Evolutionary conservation across 768 basidiomycete species (phyloP).

Genomic region (Clitopilus passeckerianus): DNA sequence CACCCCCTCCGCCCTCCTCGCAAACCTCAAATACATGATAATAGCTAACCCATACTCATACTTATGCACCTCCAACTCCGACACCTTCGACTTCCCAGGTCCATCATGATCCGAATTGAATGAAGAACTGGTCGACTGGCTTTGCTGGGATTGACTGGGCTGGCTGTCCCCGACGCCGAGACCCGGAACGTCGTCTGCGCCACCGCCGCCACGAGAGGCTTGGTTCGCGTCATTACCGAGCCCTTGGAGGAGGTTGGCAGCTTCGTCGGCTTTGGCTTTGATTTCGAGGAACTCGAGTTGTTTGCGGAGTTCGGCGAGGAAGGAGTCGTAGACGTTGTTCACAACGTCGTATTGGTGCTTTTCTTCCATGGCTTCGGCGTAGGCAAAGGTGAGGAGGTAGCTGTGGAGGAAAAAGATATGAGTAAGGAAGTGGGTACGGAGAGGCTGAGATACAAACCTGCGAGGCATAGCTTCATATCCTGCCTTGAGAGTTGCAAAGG

Average conservation of each 20-base stretch:
- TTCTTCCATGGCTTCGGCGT: constrained; percentile 68
- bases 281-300: constrained; percentile 59
- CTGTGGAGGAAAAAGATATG: constrained; percentile 30
- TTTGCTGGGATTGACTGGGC: constrained; percentile 15
- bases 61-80: constrained; percentile 53
- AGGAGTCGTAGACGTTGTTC: constrained; percentile 66
- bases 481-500: constrained; percentile 69
- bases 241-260: constrained; percentile 22
- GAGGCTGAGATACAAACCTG: constrained; percentile 39
- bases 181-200: background rate
- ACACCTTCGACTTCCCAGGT: constrained; percentile 32
- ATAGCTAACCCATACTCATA: constrained; percentile 75
- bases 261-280: constrained; percentile 25
- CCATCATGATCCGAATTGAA: constrained; percentile 54
- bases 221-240: constrained; percentile 1
- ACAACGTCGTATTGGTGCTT: constrained; percentile 58
- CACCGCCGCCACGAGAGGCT: constrained; percentile 3
- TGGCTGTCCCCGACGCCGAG: background rate
- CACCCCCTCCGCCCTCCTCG: constrained; percentile 81
- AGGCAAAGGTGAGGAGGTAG: constrained; percentile 87
- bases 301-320: constrained; percentile 59
- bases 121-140: constrained; percentile 33
- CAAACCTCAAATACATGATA: constrained; percentile 94
- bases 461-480: constrained; percentile 87
- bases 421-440: background rate